These are phyloP conservation scores for Rhizoctonia solani DNA, from an alignment of 1,284 basidiomycete species.

Conservation along the genomic window DNA sequence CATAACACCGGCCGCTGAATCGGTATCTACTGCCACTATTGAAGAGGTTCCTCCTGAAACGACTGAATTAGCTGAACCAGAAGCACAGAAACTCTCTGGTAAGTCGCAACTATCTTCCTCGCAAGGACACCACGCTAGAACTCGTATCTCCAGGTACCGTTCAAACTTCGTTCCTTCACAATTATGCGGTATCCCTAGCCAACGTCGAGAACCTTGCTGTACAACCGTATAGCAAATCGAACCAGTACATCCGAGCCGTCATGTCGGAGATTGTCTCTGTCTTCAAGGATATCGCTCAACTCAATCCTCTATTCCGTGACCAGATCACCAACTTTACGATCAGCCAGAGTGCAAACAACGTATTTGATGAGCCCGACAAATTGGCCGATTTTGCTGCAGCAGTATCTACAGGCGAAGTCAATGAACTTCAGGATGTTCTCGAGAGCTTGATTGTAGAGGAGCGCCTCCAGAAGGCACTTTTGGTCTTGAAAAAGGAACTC, in stretches of 20 bases:
- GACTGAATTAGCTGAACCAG: slow-evolving; percentile 45
- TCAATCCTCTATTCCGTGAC: slow-evolving; percentile 97
- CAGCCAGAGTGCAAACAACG: slow-evolving; percentile 93
- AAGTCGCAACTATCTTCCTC: slow-evolving; percentile 10
- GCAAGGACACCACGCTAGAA: neutral
- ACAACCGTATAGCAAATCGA: slow-evolving; percentile 88
- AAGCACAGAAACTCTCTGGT: slow-evolving; percentile 42
- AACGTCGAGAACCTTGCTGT: slow-evolving; percentile 84
- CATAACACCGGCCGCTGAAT: slow-evolving; percentile 44
- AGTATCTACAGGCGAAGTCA: slow-evolving; percentile 88
- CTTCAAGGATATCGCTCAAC: slow-evolving; percentile 98
- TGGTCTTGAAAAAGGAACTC: slow-evolving; percentile 97
- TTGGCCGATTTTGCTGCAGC: slow-evolving; percentile 98
- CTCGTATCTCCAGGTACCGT: slow-evolving; percentile 54
- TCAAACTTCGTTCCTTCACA: slow-evolving; percentile 90
- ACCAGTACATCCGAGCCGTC: slow-evolving; percentile 93
- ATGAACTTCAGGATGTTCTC: slow-evolving; percentile 92
- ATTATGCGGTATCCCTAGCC: slow-evolving; percentile 87
- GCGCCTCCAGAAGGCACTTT: slow-evolving; percentile 84
- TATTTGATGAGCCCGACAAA: slow-evolving; percentile 98
- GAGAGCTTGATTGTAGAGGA: slow-evolving; percentile 88
- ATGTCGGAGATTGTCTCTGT: slow-evolving; percentile 97
- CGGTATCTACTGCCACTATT: slow-evolving; percentile 49
- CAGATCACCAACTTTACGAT: slow-evolving; percentile 98
- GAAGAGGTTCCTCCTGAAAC: slow-evolving; percentile 52